These are phyloP conservation scores for Yamadazyma conglobata DNA, from an alignment of 1,139 yeast genomes.

Conservation along the genomic window DNA sequence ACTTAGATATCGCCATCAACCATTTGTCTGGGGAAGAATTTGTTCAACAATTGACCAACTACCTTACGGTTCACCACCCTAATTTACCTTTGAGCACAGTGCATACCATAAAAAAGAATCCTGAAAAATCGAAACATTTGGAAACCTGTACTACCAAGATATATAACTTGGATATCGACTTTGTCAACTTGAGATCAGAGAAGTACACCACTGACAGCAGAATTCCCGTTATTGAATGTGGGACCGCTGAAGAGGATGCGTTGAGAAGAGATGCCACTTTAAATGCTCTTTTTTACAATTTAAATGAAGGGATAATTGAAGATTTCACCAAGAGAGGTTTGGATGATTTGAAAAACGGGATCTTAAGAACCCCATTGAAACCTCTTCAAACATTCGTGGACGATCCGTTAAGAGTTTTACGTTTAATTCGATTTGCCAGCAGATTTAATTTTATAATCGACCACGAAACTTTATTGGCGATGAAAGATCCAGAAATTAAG, in stretches of 20 bases:
- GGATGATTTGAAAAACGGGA: conserved; percentile 62
- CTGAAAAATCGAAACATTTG: conserved; percentile 90
- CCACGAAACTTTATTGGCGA: conserved; percentile 55
- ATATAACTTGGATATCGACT: conserved; percentile 80
- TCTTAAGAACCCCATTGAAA: conserved; percentile 81
- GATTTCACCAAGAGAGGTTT: conserved; percentile 81
- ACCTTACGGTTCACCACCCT: conserved; percentile 43
- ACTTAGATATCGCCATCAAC: conserved; percentile 88
- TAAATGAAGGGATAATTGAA: conserved; percentile 64
- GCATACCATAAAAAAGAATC: conserved; percentile 86
- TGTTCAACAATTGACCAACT: conserved; percentile 62
- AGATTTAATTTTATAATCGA: conserved; percentile 71
- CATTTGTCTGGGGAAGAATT: conserved; percentile 81
- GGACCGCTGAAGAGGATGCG: conserved; percentile 92
- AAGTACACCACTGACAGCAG: conserved; percentile 78
- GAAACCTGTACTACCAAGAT: conserved; percentile 94
- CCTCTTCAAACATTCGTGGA: conserved; percentile 85
- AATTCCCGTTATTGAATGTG: conserved; percentile 73
- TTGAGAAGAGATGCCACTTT: conserved; percentile 90
- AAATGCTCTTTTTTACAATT: conserved; percentile 85
- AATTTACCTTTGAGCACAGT: conserved; percentile 46
- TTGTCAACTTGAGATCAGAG: conserved; percentile 87
- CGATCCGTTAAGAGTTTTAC: conserved; percentile 85
- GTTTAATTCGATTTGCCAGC: conserved; percentile 83
- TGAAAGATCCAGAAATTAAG: conserved; percentile 59